These are phyloP conservation scores for Keithomyces neogunnii DNA, from an alignment of 2,329 filamentous ascomycete genomes.

Conservation along the genomic window DNA sequence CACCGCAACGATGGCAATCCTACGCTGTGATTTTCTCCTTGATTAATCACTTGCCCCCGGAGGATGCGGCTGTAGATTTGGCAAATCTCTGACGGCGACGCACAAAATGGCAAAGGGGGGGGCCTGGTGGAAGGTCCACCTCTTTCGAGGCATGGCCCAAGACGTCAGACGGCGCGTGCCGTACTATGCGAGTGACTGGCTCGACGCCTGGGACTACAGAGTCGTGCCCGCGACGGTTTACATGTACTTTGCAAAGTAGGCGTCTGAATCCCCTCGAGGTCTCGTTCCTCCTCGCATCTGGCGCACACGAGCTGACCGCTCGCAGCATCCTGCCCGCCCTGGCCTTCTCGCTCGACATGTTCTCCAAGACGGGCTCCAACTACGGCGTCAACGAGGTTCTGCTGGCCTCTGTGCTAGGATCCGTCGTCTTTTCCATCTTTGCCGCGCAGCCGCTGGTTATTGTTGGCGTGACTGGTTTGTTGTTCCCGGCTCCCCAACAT, in stretches of 20 bases:
- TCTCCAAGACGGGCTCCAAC: constrained; percentile 73
- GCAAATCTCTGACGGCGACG: too few species aligned
- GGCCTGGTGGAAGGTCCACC: constrained; percentile 64
- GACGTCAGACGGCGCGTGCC: constrained; percentile 68
- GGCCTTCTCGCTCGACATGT: constrained; percentile 90
- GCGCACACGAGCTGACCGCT: neutral
- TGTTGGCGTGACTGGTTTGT: constrained; percentile 70
- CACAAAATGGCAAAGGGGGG: constrained; percentile 3
- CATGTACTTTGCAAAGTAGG: constrained; percentile 92
- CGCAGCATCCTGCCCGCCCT: constrained; percentile 74
- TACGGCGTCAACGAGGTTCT: constrained; percentile 90
- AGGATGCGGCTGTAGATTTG: too few species aligned
- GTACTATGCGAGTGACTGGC: constrained; percentile 76
- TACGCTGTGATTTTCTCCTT: too few species aligned
- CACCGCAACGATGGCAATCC: too few species aligned
- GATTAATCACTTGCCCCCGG: too few species aligned
- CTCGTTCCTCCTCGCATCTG: neutral
- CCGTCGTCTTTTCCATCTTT: constrained; percentile 71
- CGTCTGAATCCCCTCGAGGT: neutral
- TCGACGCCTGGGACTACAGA: constrained; percentile 82
- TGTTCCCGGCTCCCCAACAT: neutral
- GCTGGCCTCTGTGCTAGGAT: constrained; percentile 74
- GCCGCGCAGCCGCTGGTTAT: constrained; percentile 83
- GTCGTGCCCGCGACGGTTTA: constrained; percentile 82
- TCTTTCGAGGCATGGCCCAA: constrained; percentile 73